These are phyloP conservation scores for Cercospora sp. DNA, from an alignment of 2,329 filamentous ascomycete species.

Conservation along the genomic window DNA sequence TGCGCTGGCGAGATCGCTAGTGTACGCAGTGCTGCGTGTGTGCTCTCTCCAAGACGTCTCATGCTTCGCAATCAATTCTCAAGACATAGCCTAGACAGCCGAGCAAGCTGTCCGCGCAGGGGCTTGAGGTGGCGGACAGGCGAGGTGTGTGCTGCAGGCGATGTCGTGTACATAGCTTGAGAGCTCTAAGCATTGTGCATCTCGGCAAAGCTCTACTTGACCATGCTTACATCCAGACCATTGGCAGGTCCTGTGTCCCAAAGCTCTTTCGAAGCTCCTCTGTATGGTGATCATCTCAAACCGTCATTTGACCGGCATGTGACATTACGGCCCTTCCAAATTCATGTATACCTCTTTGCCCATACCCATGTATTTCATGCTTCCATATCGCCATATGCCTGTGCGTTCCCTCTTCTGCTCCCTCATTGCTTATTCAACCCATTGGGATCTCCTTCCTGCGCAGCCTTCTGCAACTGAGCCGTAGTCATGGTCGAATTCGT, in stretches of 20 bases:
- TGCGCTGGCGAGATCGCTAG: too few species aligned
- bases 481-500: conserved; percentile 25
- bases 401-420: not conserved
- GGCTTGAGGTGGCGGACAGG: too few species aligned
- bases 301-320: not conserved
- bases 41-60: too few species aligned
- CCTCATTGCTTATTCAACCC: conserved; percentile 10
- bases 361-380: not conserved
- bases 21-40: too few species aligned
- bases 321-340: not conserved
- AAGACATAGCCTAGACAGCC: too few species aligned
- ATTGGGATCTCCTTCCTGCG: conserved; percentile 26
- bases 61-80: too few species aligned
- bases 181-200: not conserved
- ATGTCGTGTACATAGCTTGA: not conserved
- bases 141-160: too few species aligned
- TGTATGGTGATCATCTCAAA: not conserved
- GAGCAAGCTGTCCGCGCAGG: too few species aligned
- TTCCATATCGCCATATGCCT: not conserved
- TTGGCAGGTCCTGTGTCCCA: not conserved
- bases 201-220: not conserved
- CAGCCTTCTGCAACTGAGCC: conserved; percentile 23
- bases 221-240: not conserved
- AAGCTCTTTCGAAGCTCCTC: not conserved
- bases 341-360: not conserved